Percentiles rank a stretch among this genome's conserved stretches.
phyloP scores from a whole-genome alignment of 2,329 filamentous ascomycete genomes.

The Helminthosporium solani region DNA sequence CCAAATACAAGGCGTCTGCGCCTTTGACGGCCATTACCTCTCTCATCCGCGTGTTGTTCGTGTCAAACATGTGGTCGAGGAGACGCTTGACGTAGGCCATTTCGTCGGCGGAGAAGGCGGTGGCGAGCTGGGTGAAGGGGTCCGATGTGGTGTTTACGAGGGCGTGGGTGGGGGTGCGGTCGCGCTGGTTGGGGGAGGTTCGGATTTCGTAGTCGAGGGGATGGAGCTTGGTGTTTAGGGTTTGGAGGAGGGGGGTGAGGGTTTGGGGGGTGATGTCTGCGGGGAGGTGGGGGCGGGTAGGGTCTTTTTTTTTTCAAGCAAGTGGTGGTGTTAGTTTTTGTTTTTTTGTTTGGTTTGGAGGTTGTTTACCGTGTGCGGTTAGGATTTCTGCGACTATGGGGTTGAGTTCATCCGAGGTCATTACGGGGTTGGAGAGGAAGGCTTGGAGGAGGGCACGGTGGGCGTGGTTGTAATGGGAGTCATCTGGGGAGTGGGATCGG shows the following conservation, averaged over 20 bases:
- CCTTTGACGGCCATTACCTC: constrained; percentile 81
- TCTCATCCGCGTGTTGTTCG: constrained; percentile 73
- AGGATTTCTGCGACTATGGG: constrained; percentile 74
- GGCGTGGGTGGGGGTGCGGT: constrained; percentile 69
- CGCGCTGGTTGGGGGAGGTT: constrained; percentile 66
- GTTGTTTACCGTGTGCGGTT: constrained; percentile 58
- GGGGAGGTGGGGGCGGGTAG: constrained; percentile 51
- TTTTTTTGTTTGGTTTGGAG: no score
- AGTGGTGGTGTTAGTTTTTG: no score
- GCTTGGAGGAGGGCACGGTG: constrained; percentile 91
- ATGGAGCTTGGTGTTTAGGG: constrained; percentile 70
- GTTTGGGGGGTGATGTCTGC: constrained; percentile 68
- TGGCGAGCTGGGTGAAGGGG: constrained; percentile 81
- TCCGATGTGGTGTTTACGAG: constrained; percentile 89
- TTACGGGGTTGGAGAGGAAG: constrained; percentile 72
- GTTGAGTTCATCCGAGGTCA: constrained; percentile 74
- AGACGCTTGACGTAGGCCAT: constrained; percentile 86
- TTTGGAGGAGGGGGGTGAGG: constrained; percentile 67
- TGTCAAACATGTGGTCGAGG: constrained; percentile 89
- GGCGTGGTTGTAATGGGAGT: constrained; percentile 48
- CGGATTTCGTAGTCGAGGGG: constrained; percentile 87
- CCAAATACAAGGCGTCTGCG: constrained; percentile 74
- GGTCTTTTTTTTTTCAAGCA: no score
- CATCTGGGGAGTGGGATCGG: constrained; percentile 15
- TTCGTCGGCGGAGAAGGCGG: constrained; percentile 76